Evolutionary conservation across 208 protist genomes (phyloP).

Genomic region (Trichomonas vaginalis): DNA sequence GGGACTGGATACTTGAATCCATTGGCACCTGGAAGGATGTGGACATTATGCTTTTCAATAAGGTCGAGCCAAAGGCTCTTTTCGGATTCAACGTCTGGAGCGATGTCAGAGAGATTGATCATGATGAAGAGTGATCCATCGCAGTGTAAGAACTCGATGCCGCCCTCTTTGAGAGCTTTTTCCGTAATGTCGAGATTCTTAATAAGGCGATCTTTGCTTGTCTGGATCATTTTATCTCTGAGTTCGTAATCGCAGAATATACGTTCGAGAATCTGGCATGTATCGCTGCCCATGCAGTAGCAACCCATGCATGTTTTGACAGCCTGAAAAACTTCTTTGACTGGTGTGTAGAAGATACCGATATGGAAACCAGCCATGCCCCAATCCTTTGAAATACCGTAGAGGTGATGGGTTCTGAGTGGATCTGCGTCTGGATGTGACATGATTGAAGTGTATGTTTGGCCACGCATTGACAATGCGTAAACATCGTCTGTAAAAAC

Average conservation of each 20-base stretch:
- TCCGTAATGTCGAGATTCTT: too few species aligned
- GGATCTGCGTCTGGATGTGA: background rate
- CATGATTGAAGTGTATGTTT: background rate
- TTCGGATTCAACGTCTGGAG: background rate
- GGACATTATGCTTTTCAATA: background rate
- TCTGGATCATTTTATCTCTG: background rate
- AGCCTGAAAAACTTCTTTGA: background rate
- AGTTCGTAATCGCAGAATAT: background rate
- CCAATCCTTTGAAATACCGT: background rate
- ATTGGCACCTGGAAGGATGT: background rate
- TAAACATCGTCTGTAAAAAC: background rate
- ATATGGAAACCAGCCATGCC: background rate
- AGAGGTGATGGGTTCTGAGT: background rate
- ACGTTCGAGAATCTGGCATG: background rate
- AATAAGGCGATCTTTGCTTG: background rate
- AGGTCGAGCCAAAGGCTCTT: background rate
- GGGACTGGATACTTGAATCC: background rate
- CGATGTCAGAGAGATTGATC: background rate
- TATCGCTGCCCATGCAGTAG: background rate
- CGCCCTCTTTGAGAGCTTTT: background rate
- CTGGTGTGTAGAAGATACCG: background rate
- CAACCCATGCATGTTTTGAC: background rate
- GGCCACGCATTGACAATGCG: background rate
- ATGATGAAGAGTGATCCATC: background rate
- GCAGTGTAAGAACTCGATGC: background rate